phyloP scores from a whole-genome alignment of 2,329 filamentous ascomycete species.

The Phaeosphaeriaceae sp. region DNA sequence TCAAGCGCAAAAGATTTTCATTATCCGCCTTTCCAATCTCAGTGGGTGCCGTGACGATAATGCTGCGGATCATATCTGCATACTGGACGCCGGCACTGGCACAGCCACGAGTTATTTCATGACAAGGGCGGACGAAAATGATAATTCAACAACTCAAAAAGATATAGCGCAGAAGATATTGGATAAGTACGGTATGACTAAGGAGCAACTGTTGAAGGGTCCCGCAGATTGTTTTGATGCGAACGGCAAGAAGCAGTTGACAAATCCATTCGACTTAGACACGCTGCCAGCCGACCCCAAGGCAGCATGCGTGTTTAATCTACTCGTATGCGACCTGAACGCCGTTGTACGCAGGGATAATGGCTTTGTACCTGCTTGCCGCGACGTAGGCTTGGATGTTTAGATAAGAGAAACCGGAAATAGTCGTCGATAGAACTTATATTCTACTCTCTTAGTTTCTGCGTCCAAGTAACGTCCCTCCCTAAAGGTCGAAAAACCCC shows the following conservation, averaged over 20 bases:
- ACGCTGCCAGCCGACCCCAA: constrained; percentile 1
- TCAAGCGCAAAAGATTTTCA: constrained; percentile 6
- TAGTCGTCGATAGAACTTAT: too few species aligned
- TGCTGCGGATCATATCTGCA: neutral
- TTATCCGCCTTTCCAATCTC: neutral
- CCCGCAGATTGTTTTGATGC: constrained; percentile 11
- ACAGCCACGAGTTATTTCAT: neutral
- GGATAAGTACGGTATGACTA: constrained; percentile 7
- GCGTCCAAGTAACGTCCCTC: too few species aligned
- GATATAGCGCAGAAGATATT: neutral
- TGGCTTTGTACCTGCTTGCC: too few species aligned
- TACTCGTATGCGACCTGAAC: neutral
- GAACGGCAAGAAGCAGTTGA: constrained; percentile 9
- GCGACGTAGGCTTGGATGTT: too few species aligned
- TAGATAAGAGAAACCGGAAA: too few species aligned
- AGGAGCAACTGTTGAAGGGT: constrained; percentile 3
- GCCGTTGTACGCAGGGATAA: too few species aligned
- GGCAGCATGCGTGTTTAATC: constrained; percentile 1
- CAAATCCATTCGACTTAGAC: constrained; percentile 5
- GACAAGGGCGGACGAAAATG: neutral
- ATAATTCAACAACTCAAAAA: neutral
- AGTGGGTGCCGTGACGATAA: neutral
- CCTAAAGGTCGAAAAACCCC: too few species aligned
- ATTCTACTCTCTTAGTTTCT: too few species aligned
- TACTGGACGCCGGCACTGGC: too few species aligned